These are phyloP conservation scores for Paragyromitra xinjiangensis DNA, from an alignment of 495 filamentous ascomycete genomes.

Conservation along the genomic window DNA sequence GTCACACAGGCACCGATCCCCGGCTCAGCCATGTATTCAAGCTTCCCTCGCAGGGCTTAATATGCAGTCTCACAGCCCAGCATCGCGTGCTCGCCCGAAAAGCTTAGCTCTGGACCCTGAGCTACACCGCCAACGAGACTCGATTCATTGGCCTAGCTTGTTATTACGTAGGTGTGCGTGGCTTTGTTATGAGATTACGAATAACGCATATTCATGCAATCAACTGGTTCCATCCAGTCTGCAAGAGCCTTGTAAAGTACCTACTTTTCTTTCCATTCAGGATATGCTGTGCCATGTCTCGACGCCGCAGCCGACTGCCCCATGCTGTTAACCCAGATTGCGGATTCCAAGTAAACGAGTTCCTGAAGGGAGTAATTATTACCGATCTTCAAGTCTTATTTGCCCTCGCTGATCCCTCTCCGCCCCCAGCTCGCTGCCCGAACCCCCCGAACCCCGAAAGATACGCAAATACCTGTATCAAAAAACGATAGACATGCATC, in stretches of 20 bases:
- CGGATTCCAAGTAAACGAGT: constrained; percentile 20
- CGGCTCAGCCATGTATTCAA: constrained; percentile 6
- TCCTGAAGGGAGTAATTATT: constrained; percentile 44
- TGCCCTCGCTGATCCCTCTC: background rate
- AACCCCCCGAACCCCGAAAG: constrained; percentile 33
- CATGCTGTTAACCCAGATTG: constrained; percentile 1
- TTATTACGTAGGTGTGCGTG: background rate
- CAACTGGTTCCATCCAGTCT: background rate
- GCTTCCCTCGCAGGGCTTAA: background rate
- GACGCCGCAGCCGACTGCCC: constrained; percentile 44
- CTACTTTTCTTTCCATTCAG: background rate
- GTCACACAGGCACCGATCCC: background rate
- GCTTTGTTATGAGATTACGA: background rate
- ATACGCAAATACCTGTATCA: background rate
- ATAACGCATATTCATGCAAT: constrained; percentile 7
- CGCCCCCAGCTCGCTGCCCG: constrained; percentile 14
- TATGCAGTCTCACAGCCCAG: constrained; percentile 12
- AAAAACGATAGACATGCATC: background rate
- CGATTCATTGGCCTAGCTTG: background rate
- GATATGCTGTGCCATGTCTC: constrained; percentile 40
- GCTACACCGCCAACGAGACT: background rate
- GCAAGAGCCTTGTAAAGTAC: background rate
- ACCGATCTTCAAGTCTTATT: background rate
- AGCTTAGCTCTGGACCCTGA: constrained; percentile 16
- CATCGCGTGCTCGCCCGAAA: constrained; percentile 3